phyloP scores from a whole-genome alignment of 139 green algal genomes.

The Volvox reticuliferus region DNA sequence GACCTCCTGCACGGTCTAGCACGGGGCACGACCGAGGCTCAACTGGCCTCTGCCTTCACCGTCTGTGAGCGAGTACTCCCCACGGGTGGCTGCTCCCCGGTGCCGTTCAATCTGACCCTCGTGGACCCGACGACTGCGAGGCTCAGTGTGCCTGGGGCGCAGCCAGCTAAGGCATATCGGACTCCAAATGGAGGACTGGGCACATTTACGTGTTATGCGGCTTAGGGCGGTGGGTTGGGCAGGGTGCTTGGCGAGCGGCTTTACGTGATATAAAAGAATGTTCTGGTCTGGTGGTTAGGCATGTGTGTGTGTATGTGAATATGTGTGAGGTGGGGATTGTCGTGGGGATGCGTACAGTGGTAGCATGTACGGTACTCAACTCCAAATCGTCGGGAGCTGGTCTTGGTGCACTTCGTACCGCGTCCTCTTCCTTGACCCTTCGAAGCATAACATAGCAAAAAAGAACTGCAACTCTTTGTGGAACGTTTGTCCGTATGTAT shows the following conservation, averaged over 20 bases:
- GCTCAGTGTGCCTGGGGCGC: not conserved
- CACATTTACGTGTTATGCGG: not conserved
- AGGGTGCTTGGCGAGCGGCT: not conserved
- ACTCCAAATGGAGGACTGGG: not conserved
- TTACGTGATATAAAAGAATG: too few relatives aligned
- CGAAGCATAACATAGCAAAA: too few relatives aligned
- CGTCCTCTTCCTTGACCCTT: too few relatives aligned
- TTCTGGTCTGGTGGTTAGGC: too few relatives aligned
- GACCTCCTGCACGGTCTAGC: conserved; percentile 65
- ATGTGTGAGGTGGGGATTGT: not conserved
- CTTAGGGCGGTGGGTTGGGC: not conserved
- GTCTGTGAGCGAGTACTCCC: conserved; percentile 36
- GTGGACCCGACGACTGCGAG: not conserved
- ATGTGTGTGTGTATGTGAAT: too few relatives aligned
- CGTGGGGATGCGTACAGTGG: too few relatives aligned
- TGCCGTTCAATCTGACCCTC: not conserved
- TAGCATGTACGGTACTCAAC: too few relatives aligned
- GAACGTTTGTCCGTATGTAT: too few relatives aligned
- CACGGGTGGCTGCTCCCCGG: not conserved
- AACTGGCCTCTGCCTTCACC: conserved; percentile 16
- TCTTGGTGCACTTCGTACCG: too few relatives aligned
- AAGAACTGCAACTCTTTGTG: too few relatives aligned
- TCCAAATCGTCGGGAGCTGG: too few relatives aligned
- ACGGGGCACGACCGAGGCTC: not conserved
- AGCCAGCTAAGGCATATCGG: not conserved